Percentiles rank a stretch among this genome's conserved stretches.
phyloP scores from a whole-genome alignment of 129 eudicot genomes.

The Heracleum sosnowskyi region DNA sequence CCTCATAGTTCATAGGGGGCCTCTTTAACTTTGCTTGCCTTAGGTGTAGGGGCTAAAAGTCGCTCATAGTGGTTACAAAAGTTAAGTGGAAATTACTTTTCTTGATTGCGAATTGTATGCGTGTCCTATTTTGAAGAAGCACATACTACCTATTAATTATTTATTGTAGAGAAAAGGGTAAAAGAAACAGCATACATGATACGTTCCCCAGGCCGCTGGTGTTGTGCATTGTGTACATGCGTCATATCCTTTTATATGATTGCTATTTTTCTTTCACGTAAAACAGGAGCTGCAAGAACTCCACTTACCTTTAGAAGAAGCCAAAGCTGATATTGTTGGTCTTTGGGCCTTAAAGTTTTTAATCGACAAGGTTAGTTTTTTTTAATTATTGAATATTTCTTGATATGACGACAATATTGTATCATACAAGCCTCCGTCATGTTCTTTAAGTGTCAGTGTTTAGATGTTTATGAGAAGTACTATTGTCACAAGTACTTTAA shows the following conservation, averaged over 20 bases:
- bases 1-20: not conserved
- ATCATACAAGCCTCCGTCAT: not conserved
- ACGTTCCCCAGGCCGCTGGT: not conserved
- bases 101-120: not conserved
- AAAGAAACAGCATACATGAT: not conserved
- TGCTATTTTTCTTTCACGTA: conserved; percentile 7
- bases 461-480: not conserved
- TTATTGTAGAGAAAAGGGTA: not conserved
- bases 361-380: conserved; percentile 43
- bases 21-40: not conserved
- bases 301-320: conserved; percentile 92
- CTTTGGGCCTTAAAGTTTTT: conserved; percentile 92
- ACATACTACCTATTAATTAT: not conserved
- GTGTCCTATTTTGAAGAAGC: not conserved
- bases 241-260: not conserved
- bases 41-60: not conserved
- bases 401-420: not conserved
- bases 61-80: not conserved
- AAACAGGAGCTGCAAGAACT: conserved; percentile 90
- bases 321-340: conserved; percentile 97
- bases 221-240: not conserved
- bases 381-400: not conserved
- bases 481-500: not conserved
- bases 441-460: not conserved
- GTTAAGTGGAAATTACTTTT: not conserved